Evolutionary conservation across 139 green algal genomes (phyloP).

Genomic region (Coelastrella sp.): DNA sequence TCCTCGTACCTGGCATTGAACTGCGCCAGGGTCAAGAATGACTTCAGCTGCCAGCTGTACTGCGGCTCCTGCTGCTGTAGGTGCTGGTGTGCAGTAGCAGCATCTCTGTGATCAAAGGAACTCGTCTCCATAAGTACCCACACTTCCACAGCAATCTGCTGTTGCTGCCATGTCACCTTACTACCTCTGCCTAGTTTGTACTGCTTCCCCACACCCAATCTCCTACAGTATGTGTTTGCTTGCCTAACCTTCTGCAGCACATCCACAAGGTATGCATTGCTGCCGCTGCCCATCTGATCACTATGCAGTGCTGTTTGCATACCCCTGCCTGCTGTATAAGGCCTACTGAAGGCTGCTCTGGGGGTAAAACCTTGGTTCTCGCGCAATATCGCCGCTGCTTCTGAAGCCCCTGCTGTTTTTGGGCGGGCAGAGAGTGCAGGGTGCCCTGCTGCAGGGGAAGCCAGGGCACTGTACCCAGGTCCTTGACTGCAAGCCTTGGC

Average conservation of each 20-base stretch:
- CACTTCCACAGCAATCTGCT: constrained; percentile 25
- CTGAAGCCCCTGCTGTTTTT: neutral
- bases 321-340: neutral
- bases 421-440: neutral
- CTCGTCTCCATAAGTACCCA: neutral
- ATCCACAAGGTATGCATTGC: constrained; percentile 2
- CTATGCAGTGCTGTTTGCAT: neutral
- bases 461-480: neutral
- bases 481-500: neutral
- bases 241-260: constrained; percentile 3
- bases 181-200: neutral
- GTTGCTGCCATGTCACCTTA: constrained; percentile 14
- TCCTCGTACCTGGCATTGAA: neutral
- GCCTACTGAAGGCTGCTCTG: neutral
- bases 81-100: neutral
- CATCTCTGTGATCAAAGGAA: no score
- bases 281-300: constrained; percentile 5
- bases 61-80: neutral
- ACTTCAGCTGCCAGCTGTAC: neutral
- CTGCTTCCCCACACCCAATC: neutral
- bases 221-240: neutral
- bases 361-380: neutral
- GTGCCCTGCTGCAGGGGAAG: neutral
- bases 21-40: neutral
- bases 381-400: neutral